phyloP scores from a whole-genome alignment of 306 rosid genomes.

The Vigna mungo region DNA sequence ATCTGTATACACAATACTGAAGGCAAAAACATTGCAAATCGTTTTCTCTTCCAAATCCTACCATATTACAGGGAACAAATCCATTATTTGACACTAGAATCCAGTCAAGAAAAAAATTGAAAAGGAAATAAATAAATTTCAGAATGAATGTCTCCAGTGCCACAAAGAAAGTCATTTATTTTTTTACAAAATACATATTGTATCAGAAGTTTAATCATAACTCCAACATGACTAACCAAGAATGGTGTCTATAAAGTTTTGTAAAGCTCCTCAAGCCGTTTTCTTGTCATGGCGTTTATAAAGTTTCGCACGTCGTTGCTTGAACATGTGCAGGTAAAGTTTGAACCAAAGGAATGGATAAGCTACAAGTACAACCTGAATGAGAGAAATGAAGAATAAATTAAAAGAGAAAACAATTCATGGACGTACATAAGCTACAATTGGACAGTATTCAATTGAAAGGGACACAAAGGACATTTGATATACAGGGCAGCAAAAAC shows the following conservation, averaged over 20 bases:
- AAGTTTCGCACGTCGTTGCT: slow-evolving; percentile 83
- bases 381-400: slow-evolving; percentile 29
- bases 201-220: slow-evolving; percentile 20
- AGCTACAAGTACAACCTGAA: slow-evolving; percentile 73
- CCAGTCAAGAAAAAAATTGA: background rate
- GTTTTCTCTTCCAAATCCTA: background rate
- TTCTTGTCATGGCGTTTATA: slow-evolving; percentile 61
- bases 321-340: slow-evolving; percentile 86
- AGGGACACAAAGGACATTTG: slow-evolving; percentile 14
- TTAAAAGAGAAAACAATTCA: slow-evolving; percentile 24
- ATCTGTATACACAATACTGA: background rate
- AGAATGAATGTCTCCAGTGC: slow-evolving; percentile 36
- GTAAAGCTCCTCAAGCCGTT: slow-evolving; percentile 51
- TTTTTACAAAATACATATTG: background rate
- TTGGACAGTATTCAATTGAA: slow-evolving; percentile 17
- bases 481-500: slow-evolving; percentile 27
- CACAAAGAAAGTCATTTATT: slow-evolving; percentile 14
- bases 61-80: slow-evolving; percentile 16
- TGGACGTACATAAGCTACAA: background rate
- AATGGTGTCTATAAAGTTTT: slow-evolving; percentile 58
- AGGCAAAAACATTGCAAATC: slow-evolving; percentile 1
- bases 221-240: slow-evolving; percentile 16
- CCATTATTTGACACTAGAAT: slow-evolving; percentile 26
- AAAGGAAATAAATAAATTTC: slow-evolving; percentile 41
- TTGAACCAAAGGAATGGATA: slow-evolving; percentile 83